Percentiles rank a stretch among this genome's conserved stretches.
These are phyloP conservation scores for Penicillium rolfsii DNA, from an alignment of 2,329 filamentous ascomycete genomes.

Conservation along the genomic window DNA sequence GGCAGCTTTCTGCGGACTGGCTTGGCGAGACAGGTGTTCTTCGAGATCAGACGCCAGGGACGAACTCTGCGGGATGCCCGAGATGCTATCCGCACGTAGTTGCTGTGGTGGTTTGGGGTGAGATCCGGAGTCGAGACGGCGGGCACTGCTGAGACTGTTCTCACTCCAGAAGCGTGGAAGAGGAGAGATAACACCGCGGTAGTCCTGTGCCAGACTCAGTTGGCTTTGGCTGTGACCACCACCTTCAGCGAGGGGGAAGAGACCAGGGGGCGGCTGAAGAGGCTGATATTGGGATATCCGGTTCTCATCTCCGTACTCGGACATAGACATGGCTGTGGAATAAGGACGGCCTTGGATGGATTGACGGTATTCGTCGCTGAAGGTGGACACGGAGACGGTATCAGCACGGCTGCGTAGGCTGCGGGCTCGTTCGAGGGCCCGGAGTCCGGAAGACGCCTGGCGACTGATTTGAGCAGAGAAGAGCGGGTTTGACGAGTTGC, in stretches of 20 bases:
- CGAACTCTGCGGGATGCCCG: slow-evolving; percentile 24
- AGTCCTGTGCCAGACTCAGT: slow-evolving; percentile 43
- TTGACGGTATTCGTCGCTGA: slow-evolving; percentile 37
- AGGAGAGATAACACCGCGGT: slow-evolving; percentile 41
- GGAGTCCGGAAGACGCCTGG: slow-evolving; percentile 38
- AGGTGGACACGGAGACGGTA: slow-evolving; percentile 39
- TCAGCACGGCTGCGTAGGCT: slow-evolving; percentile 42
- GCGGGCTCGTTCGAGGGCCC: slow-evolving; percentile 40
- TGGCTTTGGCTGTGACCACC: slow-evolving; percentile 36
- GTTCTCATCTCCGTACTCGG: slow-evolving; percentile 41
- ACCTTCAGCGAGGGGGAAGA: slow-evolving; percentile 27
- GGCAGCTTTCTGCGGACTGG: slow-evolving; percentile 12
- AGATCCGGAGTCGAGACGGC: slow-evolving; percentile 29
- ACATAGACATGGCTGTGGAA: slow-evolving; percentile 41
- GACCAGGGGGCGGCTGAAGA: slow-evolving; percentile 32
- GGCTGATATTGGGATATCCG: slow-evolving; percentile 38
- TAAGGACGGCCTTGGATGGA: slow-evolving; percentile 38
- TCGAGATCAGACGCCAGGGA: slow-evolving; percentile 31
- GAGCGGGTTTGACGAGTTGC: slow-evolving; percentile 44
- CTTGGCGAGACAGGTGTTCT: slow-evolving; percentile 28
- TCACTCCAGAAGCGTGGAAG: slow-evolving; percentile 45
- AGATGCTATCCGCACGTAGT: slow-evolving; percentile 14
- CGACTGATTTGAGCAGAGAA: slow-evolving; percentile 42
- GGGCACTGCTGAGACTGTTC: slow-evolving; percentile 34
- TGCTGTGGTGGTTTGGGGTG: slow-evolving; percentile 11